Evolutionary conservation across 164 flowering plant species (phyloP).

Genomic region (Litsea cubeba): DNA sequence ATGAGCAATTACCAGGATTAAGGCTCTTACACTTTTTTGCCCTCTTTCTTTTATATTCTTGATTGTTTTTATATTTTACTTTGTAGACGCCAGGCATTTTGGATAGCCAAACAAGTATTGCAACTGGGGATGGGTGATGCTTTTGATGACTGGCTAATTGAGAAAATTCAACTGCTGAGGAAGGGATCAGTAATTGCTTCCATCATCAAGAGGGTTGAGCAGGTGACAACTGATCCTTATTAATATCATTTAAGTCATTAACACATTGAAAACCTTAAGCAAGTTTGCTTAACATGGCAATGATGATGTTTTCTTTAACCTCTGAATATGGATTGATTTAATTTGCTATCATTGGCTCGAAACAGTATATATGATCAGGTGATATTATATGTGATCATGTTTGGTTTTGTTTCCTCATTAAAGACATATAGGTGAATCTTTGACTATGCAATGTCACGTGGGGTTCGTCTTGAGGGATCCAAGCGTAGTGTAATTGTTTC

Average conservation of each 20-base stretch:
- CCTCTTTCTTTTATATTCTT: neutral
- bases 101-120: conserved; percentile 97
- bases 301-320: neutral
- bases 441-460: neutral
- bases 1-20: neutral
- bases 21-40: neutral
- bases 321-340: neutral
- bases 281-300: neutral
- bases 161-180: conserved; percentile 84
- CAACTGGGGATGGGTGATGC: conserved; percentile 99
- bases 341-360: neutral
- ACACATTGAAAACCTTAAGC: neutral
- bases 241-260: neutral
- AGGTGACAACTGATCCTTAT: conserved; percentile 34
- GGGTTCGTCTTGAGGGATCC: neutral
- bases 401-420: neutral
- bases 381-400: neutral
- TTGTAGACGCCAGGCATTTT: conserved; percentile 83
- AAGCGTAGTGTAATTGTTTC: neutral
- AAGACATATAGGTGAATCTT: neutral
- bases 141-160: conserved; percentile 95
- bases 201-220: conserved; percentile 69
- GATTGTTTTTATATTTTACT: conserved; percentile 8
- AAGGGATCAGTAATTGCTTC: conserved; percentile 88
- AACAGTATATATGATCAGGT: neutral